phyloP scores from a whole-genome alignment of 345 rosid genomes.

The Linum tenue region DNA sequence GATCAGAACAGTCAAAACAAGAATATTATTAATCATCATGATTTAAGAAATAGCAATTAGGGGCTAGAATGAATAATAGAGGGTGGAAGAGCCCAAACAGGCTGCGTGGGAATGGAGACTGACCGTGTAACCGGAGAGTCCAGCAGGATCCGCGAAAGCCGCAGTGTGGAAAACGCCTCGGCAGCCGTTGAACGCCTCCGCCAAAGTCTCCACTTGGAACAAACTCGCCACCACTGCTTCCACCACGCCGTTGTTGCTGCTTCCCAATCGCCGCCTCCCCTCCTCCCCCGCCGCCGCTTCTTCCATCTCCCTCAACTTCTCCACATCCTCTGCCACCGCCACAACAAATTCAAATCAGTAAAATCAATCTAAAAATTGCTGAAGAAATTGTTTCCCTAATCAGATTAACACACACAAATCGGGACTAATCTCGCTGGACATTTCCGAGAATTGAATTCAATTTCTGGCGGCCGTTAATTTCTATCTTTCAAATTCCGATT shows the following conservation, averaged over 20 bases:
- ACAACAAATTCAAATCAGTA: background rate
- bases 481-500: background rate
- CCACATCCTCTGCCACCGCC: slow-evolving; percentile 36
- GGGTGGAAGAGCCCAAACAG: background rate
- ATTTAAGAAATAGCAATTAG: too few species aligned
- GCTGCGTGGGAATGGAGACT: slow-evolving; percentile 4
- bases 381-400: too few species aligned
- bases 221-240: slow-evolving; percentile 45
- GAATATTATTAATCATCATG: too few species aligned
- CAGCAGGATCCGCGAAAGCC: slow-evolving; percentile 67
- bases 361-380: background rate
- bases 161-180: slow-evolving; percentile 78
- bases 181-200: slow-evolving; percentile 70
- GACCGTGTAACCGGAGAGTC: slow-evolving; percentile 89
- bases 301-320: slow-evolving; percentile 47
- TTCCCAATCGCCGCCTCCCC: background rate
- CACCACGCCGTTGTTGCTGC: slow-evolving; percentile 12
- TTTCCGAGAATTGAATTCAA: background rate
- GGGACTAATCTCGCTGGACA: background rate
- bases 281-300: slow-evolving; percentile 28
- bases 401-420: too few species aligned
- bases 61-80: too few species aligned
- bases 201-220: slow-evolving; percentile 37
- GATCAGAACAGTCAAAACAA: too few species aligned
- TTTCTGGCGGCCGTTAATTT: background rate